These are phyloP conservation scores for Henckelia pumila DNA, from an alignment of 257 asterid species.

Conservation along the genomic window DNA sequence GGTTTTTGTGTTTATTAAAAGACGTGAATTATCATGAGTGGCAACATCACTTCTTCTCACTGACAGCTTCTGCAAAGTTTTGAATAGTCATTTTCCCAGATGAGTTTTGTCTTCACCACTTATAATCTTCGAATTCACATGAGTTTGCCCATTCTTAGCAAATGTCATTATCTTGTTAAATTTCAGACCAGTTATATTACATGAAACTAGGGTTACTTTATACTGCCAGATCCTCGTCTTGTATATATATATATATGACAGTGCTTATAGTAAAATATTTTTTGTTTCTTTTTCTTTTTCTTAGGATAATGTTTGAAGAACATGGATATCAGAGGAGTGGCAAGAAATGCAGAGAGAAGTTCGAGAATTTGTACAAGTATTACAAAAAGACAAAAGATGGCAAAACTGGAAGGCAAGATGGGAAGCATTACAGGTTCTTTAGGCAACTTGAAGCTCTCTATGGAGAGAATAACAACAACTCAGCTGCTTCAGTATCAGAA, in stretches of 20 bases:
- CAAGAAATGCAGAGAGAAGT: conserved; percentile 95
- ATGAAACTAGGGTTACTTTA: conserved; percentile 57
- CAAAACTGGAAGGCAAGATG: conserved; percentile 93
- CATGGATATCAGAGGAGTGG: conserved; percentile 92
- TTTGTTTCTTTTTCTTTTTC: not conserved
- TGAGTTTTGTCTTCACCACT: conserved; percentile 28
- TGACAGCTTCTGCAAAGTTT: not conserved
- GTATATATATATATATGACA: no score
- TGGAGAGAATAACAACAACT: conserved; percentile 45
- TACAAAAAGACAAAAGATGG: conserved; percentile 97
- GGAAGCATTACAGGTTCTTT: conserved; percentile 90
- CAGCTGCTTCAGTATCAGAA: conserved; percentile 41
- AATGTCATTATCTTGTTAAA: conserved; percentile 50
- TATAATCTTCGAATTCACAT: conserved; percentile 35
- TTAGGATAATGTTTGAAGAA: conserved; percentile 90
- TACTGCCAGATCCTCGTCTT: conserved; percentile 9
- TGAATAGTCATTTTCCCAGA: conserved; percentile 32
- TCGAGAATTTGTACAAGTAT: conserved; percentile 90
- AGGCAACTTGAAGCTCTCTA: conserved; percentile 96
- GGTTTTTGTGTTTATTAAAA: conserved; percentile 20
- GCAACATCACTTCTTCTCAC: conserved; percentile 3
- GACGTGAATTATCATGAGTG: conserved; percentile 13
- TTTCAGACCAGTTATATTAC: conserved; percentile 21
- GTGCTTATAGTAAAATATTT: not conserved
- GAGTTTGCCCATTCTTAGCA: conserved; percentile 35